Evolutionary conservation across 768 basidiomycete species (phyloP), one percentile per base, ranked within the genome.

Genomic region (Lentinula boryana): DNA sequence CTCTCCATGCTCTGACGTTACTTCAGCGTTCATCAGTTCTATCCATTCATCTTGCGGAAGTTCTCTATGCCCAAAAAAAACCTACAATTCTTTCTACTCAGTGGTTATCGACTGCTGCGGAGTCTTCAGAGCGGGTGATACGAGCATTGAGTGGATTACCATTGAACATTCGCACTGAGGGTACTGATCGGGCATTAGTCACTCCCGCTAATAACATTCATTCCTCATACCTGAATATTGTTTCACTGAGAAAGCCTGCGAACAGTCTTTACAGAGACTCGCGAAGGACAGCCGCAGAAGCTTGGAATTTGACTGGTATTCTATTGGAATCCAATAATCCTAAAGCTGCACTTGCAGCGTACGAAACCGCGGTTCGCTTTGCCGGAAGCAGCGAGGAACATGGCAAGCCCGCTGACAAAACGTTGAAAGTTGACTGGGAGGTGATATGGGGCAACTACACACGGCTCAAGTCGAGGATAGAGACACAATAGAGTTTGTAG

Each of bases 11-110:
- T 0, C 71, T 89, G 5, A 89, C 82, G 64, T 72, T 91, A 46
- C 79, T 89, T 32, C 89, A 92, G 62, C 86, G 88, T 43, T 83
- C 87, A 15, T 83, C 90, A n/a, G 74, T 92, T 10, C 72, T 92
- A 51, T 85, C 85, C 13, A 76, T 87, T 12, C 90, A 92, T 67
- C 81, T 84, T 13, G 89, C 88, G 0, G 88, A 92, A 71, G 88
- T 92, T 10, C 72, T 83, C 9, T 79, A 85, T 66, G 85, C 84
- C 66, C 77, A 71, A 63, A 70, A 66, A 27, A 63, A 70, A 15
- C 75, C 81, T 27, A 67, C 74, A 3, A 65, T 72, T 7, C 70
- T 76, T 3, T 84, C 86, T 1, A 75, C 88, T 32, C 78, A 81
- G 66, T 82, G 79, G 74, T 74, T 91, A 44, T 72, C 73, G 16